Evolutionary conservation across 169 alveolate genomes (phyloP).

Genomic region (Eimeria maxima): DNA sequence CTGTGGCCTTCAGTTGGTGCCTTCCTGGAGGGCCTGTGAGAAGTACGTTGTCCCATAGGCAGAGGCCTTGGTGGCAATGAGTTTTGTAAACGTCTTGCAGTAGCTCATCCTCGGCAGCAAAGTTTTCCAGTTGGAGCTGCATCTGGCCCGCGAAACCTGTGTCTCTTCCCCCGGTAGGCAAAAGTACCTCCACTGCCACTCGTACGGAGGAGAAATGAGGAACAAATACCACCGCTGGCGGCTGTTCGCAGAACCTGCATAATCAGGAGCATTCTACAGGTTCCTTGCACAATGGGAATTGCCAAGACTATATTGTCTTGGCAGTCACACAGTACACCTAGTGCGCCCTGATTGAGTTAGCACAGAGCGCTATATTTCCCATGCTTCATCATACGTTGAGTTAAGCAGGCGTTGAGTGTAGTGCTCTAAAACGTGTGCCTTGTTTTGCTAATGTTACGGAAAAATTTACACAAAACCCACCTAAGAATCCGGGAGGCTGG

Average conservation of each 20-base stretch:
- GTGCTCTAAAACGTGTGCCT: background rate
- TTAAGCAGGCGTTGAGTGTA: background rate
- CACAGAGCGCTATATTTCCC: background rate
- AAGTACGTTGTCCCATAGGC: slow-evolving; percentile 33
- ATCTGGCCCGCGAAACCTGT: slow-evolving; percentile 52
- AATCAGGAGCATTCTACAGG: background rate
- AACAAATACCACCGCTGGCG: slow-evolving; percentile 61
- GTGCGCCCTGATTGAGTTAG: background rate
- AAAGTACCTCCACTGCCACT: slow-evolving; percentile 57
- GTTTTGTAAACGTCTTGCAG: background rate
- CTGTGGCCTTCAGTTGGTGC: slow-evolving; percentile 36
- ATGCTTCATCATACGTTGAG: background rate
- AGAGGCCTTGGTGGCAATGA: slow-evolving; percentile 40
- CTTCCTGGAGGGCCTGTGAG: slow-evolving; percentile 48
- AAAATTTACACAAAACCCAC: background rate
- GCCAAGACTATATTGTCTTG: background rate
- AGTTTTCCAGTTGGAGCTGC: slow-evolving; percentile 25
- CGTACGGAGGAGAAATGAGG: slow-evolving; percentile 12
- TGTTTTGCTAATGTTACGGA: background rate
- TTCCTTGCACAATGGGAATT: background rate
- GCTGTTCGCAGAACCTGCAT: slow-evolving; percentile 74
- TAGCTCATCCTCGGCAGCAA: background rate
- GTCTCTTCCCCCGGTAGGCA: slow-evolving; percentile 30
- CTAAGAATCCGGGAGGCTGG: slow-evolving; percentile 30
- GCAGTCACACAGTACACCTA: background rate